phyloP scores from a whole-genome alignment of 495 filamentous ascomycete species.

The Staphylotrichum tortipilum region DNA sequence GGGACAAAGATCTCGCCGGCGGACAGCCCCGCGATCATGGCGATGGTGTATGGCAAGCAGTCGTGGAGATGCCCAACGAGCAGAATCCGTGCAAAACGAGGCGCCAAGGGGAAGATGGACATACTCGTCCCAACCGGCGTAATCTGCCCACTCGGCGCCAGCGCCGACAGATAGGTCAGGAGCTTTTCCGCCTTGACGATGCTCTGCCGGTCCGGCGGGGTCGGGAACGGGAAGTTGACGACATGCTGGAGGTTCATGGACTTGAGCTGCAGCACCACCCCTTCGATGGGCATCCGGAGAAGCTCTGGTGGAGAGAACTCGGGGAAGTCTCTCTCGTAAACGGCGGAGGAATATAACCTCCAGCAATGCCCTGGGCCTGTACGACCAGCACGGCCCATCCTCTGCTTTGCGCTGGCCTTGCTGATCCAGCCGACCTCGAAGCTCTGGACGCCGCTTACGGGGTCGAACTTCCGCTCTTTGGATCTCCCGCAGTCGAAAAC shows the following conservation, averaged over 20 bases:
- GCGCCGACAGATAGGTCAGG: constrained; percentile 62
- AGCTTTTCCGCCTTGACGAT: constrained; percentile 82
- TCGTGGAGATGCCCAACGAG: constrained; percentile 75
- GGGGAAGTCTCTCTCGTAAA: constrained; percentile 85
- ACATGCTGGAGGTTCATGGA: constrained; percentile 88
- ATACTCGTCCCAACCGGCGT: constrained; percentile 71
- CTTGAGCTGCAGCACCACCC: constrained; percentile 88
- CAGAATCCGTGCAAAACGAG: constrained; percentile 84
- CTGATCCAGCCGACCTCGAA: constrained; percentile 96
- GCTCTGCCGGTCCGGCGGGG: constrained; percentile 71
- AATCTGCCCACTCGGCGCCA: constrained; percentile 60
- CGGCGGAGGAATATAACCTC: constrained; percentile 82
- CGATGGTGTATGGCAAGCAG: constrained; percentile 79
- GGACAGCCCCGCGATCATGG: constrained; percentile 79
- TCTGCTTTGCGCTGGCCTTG: constrained; percentile 90
- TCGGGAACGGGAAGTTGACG: constrained; percentile 95
- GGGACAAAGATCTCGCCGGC: constrained; percentile 84
- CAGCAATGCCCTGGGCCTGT: constrained; percentile 96
- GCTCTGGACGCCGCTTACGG: constrained; percentile 79
- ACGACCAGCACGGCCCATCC: constrained; percentile 89
- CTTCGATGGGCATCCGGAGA: constrained; percentile 83
- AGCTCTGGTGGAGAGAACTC: constrained; percentile 86
- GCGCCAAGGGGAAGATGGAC: constrained; percentile 79
- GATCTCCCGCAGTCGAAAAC: constrained; percentile 88
- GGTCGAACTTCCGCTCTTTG: constrained; percentile 85